Percentiles rank a stretch among this genome's conserved stretches.
Conservation (phyloP, 352 stramenopile genomes). For the Pythium monospermum region DNA sequence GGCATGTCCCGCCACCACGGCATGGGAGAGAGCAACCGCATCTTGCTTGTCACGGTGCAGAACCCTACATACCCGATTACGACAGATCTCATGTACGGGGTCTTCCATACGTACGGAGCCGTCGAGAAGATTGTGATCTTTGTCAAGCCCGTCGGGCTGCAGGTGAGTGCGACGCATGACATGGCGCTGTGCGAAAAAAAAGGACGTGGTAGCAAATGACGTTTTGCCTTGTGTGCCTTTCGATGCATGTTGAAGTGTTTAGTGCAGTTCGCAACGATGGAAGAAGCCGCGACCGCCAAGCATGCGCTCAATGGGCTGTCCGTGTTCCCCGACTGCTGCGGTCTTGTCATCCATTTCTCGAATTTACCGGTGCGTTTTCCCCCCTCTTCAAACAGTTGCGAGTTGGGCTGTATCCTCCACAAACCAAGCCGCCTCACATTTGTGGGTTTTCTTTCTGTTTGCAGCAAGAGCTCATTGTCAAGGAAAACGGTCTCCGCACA, state of each 20-base stretch:
- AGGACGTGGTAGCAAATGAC: too few species aligned
- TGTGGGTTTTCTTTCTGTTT: neutral
- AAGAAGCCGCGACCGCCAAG: constrained; percentile 40
- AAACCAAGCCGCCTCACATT: too few species aligned
- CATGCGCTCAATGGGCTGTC: constrained; percentile 43
- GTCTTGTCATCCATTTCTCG: constrained; percentile 56
- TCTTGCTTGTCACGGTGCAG: constrained; percentile 63
- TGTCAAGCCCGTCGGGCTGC: constrained; percentile 46
- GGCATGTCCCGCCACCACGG: constrained; percentile 2
- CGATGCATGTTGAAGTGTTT: too few species aligned
- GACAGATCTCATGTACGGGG: constrained; percentile 39
- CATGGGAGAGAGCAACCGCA: constrained; percentile 35
- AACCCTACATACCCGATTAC: constrained; percentile 60
- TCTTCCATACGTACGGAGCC: constrained; percentile 42
- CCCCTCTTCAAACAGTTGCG: too few species aligned
- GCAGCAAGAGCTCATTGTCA: constrained; percentile 58
- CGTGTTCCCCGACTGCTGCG: constrained; percentile 58
- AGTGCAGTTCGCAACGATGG: constrained; percentile 40
- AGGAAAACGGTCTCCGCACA: constrained; percentile 47
- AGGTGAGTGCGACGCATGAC: constrained; percentile 16
- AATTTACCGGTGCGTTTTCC: constrained; percentile 38
- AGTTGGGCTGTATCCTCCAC: too few species aligned
- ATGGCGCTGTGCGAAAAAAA: too few species aligned
- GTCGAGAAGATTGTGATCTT: constrained; percentile 67
- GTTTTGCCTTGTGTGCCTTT: too few species aligned